Conservation (phyloP, 805 yeast species). For the Starmerella scarabaei region DNA sequence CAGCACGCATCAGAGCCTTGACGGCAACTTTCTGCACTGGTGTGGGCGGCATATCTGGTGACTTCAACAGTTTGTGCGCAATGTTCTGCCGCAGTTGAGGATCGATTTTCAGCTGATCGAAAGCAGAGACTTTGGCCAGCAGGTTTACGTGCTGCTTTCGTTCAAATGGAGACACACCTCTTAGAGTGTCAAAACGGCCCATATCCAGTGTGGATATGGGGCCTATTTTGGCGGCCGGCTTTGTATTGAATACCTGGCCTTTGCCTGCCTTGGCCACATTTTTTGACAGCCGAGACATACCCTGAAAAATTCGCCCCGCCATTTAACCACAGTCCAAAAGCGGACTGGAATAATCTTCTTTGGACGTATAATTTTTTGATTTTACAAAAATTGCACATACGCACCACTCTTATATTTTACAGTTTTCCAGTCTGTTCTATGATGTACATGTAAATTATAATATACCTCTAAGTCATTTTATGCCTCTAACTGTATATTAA, state of each 20-base stretch:
- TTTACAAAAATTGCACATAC: too few relatives aligned
- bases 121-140: slow-evolving; percentile 43
- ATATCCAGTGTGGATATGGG: slow-evolving; percentile 24
- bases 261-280: slow-evolving; percentile 16
- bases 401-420: too few relatives aligned
- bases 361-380: too few relatives aligned
- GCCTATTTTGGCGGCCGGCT: slow-evolving; percentile 6
- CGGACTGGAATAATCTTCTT: too few relatives aligned
- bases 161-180: slow-evolving; percentile 21
- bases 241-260: slow-evolving; percentile 6
- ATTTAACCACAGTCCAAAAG: too few relatives aligned
- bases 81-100: slow-evolving; percentile 55
- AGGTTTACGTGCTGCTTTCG: slow-evolving; percentile 27
- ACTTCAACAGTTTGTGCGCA: slow-evolving; percentile 35
- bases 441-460: too few relatives aligned
- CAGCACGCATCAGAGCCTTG: slow-evolving; percentile 34
- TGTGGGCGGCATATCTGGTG: slow-evolving; percentile 37
- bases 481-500: too few relatives aligned
- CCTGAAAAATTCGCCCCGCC: not conserved
- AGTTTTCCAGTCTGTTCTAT: too few relatives aligned
- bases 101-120: slow-evolving; percentile 52
- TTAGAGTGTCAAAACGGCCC: slow-evolving; percentile 25
- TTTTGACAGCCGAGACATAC: slow-evolving; percentile 8
- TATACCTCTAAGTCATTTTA: too few relatives aligned
- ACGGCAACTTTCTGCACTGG: slow-evolving; percentile 75